Percentiles rank a stretch among this genome's conserved stretches.
phyloP scores from a whole-genome alignment of 345 rosid species.

The Rhodomyrtus tomentosa region DNA sequence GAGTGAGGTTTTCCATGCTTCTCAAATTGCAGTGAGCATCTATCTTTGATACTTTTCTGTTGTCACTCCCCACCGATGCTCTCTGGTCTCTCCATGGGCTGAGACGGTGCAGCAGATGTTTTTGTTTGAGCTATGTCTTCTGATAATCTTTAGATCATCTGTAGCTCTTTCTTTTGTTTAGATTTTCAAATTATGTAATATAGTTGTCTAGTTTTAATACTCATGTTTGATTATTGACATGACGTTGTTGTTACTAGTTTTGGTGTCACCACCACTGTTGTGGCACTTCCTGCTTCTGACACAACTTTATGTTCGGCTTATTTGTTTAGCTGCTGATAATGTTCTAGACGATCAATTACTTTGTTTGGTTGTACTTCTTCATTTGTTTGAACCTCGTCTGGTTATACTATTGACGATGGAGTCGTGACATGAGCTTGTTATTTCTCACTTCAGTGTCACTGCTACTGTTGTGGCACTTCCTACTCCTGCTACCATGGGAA shows the following conservation, averaged over 20 bases:
- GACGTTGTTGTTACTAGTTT: neutral
- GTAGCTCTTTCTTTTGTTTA: neutral
- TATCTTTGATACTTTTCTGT: neutral
- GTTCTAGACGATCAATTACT: neutral
- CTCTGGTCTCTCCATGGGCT: neutral
- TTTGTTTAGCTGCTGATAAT: neutral
- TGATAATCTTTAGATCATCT: neutral
- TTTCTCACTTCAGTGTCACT: slow-evolving; percentile 42
- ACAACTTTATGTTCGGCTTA: neutral
- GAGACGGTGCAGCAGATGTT: neutral
- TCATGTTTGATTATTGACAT: neutral
- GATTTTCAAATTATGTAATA: neutral
- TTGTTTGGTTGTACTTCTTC: neutral
- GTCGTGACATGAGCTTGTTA: neutral
- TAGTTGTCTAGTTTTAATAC: neutral
- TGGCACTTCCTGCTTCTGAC: neutral
- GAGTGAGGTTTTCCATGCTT: neutral
- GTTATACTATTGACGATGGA: neutral
- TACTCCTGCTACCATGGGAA: slow-evolving; percentile 47
- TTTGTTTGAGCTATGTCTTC: neutral
- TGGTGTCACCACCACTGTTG: neutral
- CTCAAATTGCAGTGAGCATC: neutral
- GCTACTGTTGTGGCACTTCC: slow-evolving; percentile 71
- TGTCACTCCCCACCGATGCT: neutral
- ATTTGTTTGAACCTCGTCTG: neutral